Conservation (phyloP, 2,329 filamentous ascomycete genomes). For the Pseudogymnoascus sp. region DNA sequence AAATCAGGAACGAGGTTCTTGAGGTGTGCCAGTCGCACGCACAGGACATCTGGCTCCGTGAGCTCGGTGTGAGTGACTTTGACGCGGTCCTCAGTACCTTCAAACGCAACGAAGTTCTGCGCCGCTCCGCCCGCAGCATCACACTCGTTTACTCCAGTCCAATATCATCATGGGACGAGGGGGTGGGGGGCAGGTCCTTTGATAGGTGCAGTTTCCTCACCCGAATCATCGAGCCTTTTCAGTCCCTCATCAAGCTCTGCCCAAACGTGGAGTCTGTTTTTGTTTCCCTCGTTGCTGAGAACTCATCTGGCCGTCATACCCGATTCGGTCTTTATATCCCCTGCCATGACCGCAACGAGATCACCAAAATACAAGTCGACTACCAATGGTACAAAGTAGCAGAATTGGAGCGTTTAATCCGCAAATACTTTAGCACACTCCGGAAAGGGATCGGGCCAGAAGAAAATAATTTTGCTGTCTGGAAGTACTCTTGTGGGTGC, state of each 20-base stretch:
- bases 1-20: not conserved
- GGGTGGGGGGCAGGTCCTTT: not conserved
- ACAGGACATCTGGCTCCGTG: not conserved
- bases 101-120: not conserved
- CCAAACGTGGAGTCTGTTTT: not conserved
- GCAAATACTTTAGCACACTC: not conserved
- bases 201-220: not conserved
- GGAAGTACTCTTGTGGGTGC: too few relatives aligned
- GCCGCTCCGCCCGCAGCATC: not conserved
- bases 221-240: not conserved
- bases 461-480: too few relatives aligned
- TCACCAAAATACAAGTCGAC: not conserved
- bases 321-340: not conserved
- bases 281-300: not conserved
- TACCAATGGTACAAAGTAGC: not conserved
- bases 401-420: not conserved
- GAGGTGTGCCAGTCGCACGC: not conserved
- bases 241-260: not conserved
- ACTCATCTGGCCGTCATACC: not conserved
- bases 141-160: not conserved
- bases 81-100: not conserved
- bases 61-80: not conserved
- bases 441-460: not conserved
- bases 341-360: not conserved
- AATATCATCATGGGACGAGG: not conserved